Conservation (phyloP, 345 rosid species). For the Lepidium aucheri region DNA sequence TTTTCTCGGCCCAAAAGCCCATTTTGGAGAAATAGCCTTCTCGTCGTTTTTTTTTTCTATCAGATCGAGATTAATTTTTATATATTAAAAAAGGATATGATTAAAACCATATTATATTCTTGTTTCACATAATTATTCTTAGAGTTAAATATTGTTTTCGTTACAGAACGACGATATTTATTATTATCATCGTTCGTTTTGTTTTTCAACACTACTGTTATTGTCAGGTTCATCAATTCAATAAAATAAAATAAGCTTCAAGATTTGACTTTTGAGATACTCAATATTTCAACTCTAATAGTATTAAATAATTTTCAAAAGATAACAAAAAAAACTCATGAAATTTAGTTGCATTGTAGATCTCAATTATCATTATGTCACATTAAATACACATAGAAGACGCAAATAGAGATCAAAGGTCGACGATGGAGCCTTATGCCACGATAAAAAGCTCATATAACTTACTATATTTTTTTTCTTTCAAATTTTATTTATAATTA, state of each 20-base stretch:
- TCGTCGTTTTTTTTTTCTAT: too few relatives aligned
- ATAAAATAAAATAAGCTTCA: conserved; percentile 1
- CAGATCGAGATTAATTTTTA: too few relatives aligned
- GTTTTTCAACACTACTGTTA: conserved; percentile 11
- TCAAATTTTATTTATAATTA: too few relatives aligned
- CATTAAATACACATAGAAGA: conserved; percentile 1
- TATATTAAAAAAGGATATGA: too few relatives aligned
- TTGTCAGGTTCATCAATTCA: neutral
- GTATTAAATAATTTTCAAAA: neutral
- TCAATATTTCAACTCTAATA: neutral
- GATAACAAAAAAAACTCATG: conserved; percentile 5
- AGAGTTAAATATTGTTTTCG: neutral
- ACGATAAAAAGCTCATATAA: too few relatives aligned
- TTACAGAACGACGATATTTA: neutral
- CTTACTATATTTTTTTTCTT: too few relatives aligned
- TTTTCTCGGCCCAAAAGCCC: neutral
- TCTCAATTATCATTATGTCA: conserved; percentile 5
- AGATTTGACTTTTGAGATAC: conserved; percentile 18
- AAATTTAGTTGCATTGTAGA: neutral
- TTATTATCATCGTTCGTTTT: conserved; percentile 1
- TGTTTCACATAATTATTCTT: neutral
- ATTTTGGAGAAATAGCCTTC: neutral
- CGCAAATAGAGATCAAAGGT: neutral
- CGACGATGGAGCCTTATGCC: neutral
- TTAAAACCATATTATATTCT: neutral